phyloP scores from a whole-genome alignment of 2,329 filamentous ascomycete species.

The Microthyrium microscopicum region DNA sequence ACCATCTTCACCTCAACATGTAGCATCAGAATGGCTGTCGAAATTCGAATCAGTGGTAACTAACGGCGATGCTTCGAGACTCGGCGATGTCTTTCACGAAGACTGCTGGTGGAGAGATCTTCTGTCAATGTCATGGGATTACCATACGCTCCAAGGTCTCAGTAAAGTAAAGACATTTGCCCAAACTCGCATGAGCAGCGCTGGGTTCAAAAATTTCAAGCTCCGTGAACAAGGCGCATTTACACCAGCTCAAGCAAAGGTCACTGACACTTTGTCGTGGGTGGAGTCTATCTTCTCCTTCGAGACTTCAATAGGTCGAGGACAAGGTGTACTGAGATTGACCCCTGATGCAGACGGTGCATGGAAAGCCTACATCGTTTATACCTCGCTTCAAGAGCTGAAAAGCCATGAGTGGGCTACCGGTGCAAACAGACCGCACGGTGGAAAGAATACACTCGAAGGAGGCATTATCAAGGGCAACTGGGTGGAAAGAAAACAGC shows the following conservation, averaged over 20 bases:
- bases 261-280: constrained; percentile 38
- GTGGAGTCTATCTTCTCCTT: constrained; percentile 41
- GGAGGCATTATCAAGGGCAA: constrained; percentile 15
- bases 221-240: constrained; percentile 19
- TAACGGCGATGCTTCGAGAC: constrained; percentile 10
- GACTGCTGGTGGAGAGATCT: constrained; percentile 44
- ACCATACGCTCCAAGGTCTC: constrained; percentile 35
- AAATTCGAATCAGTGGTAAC: constrained; percentile 13
- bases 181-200: no score
- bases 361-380: constrained; percentile 50
- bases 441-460: constrained; percentile 28
- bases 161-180: no score
- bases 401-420: constrained; percentile 36
- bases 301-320: constrained; percentile 36
- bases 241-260: constrained; percentile 21
- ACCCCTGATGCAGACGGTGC: constrained; percentile 23
- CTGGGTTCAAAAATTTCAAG: constrained; percentile 26
- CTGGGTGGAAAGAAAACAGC: neutral
- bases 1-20: constrained; percentile 1
- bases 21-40: constrained; percentile 17
- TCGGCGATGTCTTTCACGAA: constrained; percentile 22
- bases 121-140: constrained; percentile 39
- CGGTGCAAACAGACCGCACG: constrained; percentile 32
- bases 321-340: constrained; percentile 39
- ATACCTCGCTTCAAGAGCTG: constrained; percentile 40